phyloP scores from a whole-genome alignment of 139 green algal species.

The Chlorella sp. region DNA sequence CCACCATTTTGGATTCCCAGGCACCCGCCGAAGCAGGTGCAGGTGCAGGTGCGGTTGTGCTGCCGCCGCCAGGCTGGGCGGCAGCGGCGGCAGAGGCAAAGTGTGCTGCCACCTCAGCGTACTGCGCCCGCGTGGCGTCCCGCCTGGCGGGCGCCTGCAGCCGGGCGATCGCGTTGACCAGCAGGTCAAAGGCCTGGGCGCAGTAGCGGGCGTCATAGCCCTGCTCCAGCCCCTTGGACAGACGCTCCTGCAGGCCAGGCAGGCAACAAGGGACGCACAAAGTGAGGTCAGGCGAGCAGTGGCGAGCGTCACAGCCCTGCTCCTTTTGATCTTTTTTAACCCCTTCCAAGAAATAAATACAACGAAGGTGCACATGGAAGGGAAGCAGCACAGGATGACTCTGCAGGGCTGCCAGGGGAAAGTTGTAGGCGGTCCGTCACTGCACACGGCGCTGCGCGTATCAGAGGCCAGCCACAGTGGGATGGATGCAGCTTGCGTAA shows the following conservation, averaged over 20 bases:
- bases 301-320: no score
- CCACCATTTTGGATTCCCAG: not conserved
- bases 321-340: no score
- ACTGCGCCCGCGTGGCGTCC: conserved; percentile 14
- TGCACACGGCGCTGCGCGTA: no score
- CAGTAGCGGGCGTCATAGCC: conserved; percentile 36
- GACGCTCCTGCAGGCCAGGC: conserved; percentile 29
- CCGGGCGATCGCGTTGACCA: conserved; percentile 31
- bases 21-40: not conserved
- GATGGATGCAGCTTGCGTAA: no score
- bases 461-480: no score
- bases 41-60: not conserved
- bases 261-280: no score
- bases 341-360: no score
- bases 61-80: not conserved
- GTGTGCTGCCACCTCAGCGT: not conserved
- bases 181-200: conserved; percentile 40
- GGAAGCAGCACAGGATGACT: no score
- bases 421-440: no score
- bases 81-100: conserved; percentile 1
- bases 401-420: no score
- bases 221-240: conserved; percentile 24
- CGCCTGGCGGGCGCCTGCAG: conserved; percentile 42
- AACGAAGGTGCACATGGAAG: no score
- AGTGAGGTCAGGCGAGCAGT: no score